Evolutionary conservation across 1,284 basidiomycete genomes (phyloP).

Genomic region (Ganoderma resinaceum): DNA sequence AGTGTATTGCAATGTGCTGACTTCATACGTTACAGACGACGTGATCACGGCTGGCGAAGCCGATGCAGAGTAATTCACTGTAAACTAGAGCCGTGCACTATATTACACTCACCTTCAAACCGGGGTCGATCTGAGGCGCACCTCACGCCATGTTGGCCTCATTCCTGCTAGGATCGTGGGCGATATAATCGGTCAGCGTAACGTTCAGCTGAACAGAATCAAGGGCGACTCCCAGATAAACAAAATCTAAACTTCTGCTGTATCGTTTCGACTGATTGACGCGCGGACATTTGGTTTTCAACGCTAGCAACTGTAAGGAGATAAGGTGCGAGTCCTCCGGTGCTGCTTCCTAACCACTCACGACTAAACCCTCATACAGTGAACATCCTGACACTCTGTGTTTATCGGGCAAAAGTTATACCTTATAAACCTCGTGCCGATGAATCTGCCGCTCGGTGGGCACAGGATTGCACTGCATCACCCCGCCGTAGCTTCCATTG

Average conservation of each 20-base stretch:
- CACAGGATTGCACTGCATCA: too few relatives aligned
- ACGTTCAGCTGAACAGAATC: not conserved
- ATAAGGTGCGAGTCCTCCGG: not conserved
- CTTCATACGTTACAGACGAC: conserved; percentile 54
- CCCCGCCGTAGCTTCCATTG: not conserved
- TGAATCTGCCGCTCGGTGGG: too few relatives aligned
- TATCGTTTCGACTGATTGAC: not conserved
- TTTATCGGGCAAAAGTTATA: too few relatives aligned
- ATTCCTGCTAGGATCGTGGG: not conserved
- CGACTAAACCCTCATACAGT: too few relatives aligned
- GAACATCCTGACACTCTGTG: too few relatives aligned
- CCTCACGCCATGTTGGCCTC: not conserved
- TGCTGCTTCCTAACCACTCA: too few relatives aligned
- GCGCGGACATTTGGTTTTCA: too few relatives aligned
- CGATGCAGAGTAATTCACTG: conserved; percentile 55
- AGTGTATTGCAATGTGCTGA: conserved; percentile 6
- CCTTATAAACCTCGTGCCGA: too few relatives aligned
- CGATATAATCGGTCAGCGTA: not conserved
- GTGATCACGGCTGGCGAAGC: conserved; percentile 68
- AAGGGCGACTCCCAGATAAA: not conserved
- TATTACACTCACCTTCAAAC: not conserved
- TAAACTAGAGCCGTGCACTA: conserved; percentile 21
- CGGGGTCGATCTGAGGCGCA: not conserved
- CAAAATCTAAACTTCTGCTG: not conserved
- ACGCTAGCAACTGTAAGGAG: not conserved